Evolutionary conservation across 176 grass and related monocot genomes (phyloP), one percentile per base, ranked within the genome.

Genomic region (Ampelocalamus luodianensis): DNA sequence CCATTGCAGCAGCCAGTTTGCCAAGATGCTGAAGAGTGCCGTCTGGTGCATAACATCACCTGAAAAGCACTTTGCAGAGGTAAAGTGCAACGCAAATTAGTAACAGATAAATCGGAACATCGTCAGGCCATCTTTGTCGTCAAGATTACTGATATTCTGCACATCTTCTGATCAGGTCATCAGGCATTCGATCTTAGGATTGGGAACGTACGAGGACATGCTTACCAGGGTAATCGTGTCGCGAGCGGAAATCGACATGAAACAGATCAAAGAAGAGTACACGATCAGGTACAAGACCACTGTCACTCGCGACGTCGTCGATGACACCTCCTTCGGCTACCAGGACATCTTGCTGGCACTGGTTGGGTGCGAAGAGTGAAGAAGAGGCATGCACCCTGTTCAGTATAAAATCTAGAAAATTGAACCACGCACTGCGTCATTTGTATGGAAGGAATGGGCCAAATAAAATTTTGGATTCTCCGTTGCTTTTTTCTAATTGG

Each of bases 41-140:
- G 66, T 98, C 55, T 85, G 87, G 91, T 95, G 95, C 89, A 36
- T 98, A 8, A 64, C 74, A 13, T 93, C 79, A 16, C 93, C 95
- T 50, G 93, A 95, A 11, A 98, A 93, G 11, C 91, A 98, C 87
- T 98, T 92, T 44, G 93, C 89, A 36, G 85, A 98, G 93, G 92
- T 97, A 85, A 70, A 61, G 6, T 5, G 13, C 17, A 59, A 22
- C 5, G 24, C 44, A 43, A 15, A 87, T 22, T 44, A 53, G 27
- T 20, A 42, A 1, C 16, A 17, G 16, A 17, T 53, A 53, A 18
- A 6, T 23, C 24, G 56, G 56, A n/a, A 24, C 56, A 59, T 23
- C 8, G 43, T 64, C 3, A 8, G 4, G 42, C 5, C 43, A 63
- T 81, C 66, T 71, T 36, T 66, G 22, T 22, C 7, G 3, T 61